These are phyloP conservation scores for Psilocybe sp. DNA, from an alignment of 768 basidiomycete species.

Conservation along the genomic window DNA sequence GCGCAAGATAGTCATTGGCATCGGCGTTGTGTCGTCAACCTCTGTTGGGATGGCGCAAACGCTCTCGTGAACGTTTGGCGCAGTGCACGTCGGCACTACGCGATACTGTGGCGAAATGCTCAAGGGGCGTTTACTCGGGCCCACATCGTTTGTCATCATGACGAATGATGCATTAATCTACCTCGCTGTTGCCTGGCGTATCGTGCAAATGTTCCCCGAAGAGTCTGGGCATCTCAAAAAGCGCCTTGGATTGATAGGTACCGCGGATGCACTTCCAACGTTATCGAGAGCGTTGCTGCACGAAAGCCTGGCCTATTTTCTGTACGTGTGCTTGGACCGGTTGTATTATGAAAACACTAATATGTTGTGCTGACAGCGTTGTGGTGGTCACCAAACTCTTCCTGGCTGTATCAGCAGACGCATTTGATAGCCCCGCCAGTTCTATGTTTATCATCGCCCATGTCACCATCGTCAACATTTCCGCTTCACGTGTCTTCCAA, in stretches of 20 bases:
- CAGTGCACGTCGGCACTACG: constrained; percentile 20
- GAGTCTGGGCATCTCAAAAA: not conserved
- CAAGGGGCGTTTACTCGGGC: constrained; percentile 11
- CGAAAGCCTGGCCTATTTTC: constrained; percentile 28
- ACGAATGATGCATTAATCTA: constrained; percentile 29
- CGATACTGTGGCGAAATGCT: constrained; percentile 19
- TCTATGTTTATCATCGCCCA: constrained; percentile 13
- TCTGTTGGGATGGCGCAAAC: constrained; percentile 12
- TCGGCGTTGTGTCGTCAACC: constrained; percentile 27
- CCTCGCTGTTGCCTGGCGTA: constrained; percentile 26
- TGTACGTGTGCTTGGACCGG: not conserved
- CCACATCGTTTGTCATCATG: constrained; percentile 18
- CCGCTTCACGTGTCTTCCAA: constrained; percentile 9
- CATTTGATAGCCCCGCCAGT: not conserved
- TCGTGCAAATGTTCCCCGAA: constrained; percentile 16
- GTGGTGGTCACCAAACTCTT: constrained; percentile 10
- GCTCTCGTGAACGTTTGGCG: constrained; percentile 19
- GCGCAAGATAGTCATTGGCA: constrained; percentile 15
- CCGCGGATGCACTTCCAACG: constrained; percentile 14
- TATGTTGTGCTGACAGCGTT: not conserved
- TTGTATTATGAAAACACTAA: not conserved
- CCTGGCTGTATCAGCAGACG: constrained; percentile 3
- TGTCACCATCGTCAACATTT: constrained; percentile 9
- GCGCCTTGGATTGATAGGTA: constrained; percentile 5
- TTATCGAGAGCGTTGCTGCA: constrained; percentile 5